These are phyloP conservation scores for Sclerotinia sclerotiorum DNA, from an alignment of 2,329 filamentous ascomycete genomes.

Conservation along the genomic window DNA sequence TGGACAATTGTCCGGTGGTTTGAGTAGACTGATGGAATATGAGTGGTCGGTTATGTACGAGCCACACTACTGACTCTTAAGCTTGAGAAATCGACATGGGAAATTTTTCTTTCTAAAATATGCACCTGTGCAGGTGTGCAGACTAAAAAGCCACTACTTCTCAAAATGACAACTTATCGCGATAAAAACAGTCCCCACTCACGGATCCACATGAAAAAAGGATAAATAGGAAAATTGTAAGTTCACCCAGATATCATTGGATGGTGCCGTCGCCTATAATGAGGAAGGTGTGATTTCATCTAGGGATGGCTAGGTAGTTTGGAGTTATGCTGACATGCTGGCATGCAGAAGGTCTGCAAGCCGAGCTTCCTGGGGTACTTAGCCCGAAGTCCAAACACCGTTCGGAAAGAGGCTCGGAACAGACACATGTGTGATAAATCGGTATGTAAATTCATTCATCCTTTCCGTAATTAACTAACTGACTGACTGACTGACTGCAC, in stretches of 20 bases:
- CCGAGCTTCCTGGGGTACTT: constrained; percentile 18
- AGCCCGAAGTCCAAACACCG: not conserved
- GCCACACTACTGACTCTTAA: not conserved
- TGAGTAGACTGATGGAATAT: not conserved
- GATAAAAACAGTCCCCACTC: not conserved
- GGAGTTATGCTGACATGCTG: constrained; percentile 12
- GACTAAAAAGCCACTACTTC: not conserved
- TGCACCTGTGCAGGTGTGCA: not conserved
- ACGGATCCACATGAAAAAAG: not conserved
- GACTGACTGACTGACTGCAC: not conserved
- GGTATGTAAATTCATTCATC: not conserved
- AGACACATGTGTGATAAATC: not conserved
- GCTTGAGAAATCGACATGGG: not conserved
- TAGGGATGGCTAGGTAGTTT: constrained; percentile 11
- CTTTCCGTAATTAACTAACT: not conserved
- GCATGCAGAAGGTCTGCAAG: constrained; percentile 14
- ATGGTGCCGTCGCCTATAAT: constrained; percentile 9
- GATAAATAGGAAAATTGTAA: not conserved
- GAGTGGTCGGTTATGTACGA: not conserved
- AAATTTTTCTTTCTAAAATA: not conserved
- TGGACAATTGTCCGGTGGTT: not conserved
- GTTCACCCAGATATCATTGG: not conserved
- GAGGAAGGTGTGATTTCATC: constrained; percentile 15
- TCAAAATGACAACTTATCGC: not conserved
- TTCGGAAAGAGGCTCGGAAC: constrained; percentile 8